These are phyloP conservation scores for Teratosphaeria viscida DNA, from an alignment of 2,329 filamentous ascomycete species.

Conservation along the genomic window DNA sequence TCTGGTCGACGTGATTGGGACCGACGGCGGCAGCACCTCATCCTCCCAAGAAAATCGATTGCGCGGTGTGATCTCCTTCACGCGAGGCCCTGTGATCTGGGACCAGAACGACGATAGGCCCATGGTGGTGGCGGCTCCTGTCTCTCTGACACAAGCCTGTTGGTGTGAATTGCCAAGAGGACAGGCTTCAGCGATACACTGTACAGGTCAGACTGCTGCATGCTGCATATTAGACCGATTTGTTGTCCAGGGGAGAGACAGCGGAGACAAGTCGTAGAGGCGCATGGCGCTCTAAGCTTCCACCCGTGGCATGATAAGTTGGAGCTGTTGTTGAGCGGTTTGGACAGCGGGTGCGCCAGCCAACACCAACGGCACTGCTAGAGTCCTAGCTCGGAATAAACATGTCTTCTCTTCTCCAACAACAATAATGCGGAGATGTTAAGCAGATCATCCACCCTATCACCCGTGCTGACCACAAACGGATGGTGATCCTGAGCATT, in stretches of 20 bases:
- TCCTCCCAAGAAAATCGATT: conserved; percentile 3
- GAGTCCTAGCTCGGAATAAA: not conserved
- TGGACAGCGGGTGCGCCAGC: not conserved
- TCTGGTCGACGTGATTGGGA: not conserved
- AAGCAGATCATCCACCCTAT: not conserved
- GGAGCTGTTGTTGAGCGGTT: not conserved
- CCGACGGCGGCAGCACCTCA: not conserved
- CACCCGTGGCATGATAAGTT: not conserved
- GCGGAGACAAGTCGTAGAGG: not conserved
- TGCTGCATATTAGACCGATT: not conserved
- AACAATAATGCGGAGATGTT: not conserved
- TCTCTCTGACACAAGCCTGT: not conserved
- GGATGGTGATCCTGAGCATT: not conserved
- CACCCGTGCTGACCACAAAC: not conserved
- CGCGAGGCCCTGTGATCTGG: conserved; percentile 1
- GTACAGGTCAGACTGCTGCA: not conserved
- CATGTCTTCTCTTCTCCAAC: not conserved
- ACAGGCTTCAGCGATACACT: not conserved
- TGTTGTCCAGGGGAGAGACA: not conserved
- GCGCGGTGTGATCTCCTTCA: conserved; percentile 5
- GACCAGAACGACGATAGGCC: conserved; percentile 6
- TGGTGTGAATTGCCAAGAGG: not conserved
- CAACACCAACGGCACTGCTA: not conserved
- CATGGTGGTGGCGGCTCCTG: not conserved
- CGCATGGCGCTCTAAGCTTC: not conserved